phyloP scores from a whole-genome alignment of 371 early-diverging fungal species.

The Mortierella sp. region DNA sequence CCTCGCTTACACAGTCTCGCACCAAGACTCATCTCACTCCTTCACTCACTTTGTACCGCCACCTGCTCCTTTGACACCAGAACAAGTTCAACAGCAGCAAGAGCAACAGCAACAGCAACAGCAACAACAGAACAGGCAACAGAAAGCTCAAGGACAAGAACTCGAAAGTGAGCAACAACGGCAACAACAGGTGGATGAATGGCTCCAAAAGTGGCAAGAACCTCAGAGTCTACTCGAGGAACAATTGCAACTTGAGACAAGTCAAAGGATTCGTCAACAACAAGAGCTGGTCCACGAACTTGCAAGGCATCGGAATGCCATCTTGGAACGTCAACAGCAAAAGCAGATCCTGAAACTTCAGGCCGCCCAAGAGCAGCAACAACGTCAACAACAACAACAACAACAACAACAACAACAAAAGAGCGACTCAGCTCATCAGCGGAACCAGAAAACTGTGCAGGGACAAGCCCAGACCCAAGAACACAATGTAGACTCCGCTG shows the following conservation, averaged over 20 bases:
- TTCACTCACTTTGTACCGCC: slow-evolving; percentile 23
- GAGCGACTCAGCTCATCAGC: background rate
- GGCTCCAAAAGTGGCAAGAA: too few species aligned
- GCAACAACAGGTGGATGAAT: slow-evolving; percentile 5
- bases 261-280: slow-evolving; percentile 36
- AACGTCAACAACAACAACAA: slow-evolving; percentile 4
- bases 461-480: too few species aligned
- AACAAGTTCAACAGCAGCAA: slow-evolving; percentile 21
- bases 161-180: slow-evolving; percentile 30
- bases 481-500: background rate
- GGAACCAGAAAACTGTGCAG: background rate
- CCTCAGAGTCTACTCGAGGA: slow-evolving; percentile 27
- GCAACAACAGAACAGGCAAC: slow-evolving; percentile 28
- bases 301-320: slow-evolving; percentile 37
- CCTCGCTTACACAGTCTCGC: slow-evolving; percentile 25
- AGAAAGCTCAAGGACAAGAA: slow-evolving; percentile 29
- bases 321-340: slow-evolving; percentile 24
- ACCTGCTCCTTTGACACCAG: slow-evolving; percentile 40
- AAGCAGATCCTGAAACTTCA: background rate
- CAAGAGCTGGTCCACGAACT: slow-evolving; percentile 33
- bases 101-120: slow-evolving; percentile 23
- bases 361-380: slow-evolving; percentile 5
- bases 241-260: slow-evolving; percentile 35
- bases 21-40: background rate
- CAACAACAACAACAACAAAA: slow-evolving; percentile 5